Evolutionary conservation across 192 early-diverging fungal genomes (phyloP).

Genomic region (Podila minutissima): DNA sequence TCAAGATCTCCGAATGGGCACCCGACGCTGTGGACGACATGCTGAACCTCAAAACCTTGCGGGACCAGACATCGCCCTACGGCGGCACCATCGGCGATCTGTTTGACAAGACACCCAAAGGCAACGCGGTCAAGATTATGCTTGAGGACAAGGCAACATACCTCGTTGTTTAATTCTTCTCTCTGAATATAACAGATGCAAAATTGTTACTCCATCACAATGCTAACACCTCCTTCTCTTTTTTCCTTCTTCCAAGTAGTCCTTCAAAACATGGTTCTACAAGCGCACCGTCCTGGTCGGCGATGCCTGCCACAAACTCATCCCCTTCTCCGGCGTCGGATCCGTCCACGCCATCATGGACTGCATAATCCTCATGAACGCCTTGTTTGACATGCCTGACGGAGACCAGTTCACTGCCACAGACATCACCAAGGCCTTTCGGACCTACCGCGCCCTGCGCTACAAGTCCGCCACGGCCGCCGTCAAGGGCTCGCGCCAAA

Average conservation of each 20-base stretch:
- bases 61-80: slow-evolving; percentile 20
- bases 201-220: not conserved
- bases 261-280: slow-evolving; percentile 13
- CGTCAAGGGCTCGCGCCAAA: slow-evolving; percentile 12
- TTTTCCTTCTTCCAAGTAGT: not conserved
- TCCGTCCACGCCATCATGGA: not conserved
- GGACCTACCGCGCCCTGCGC: slow-evolving; percentile 20
- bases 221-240: not conserved
- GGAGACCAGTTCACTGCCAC: slow-evolving; percentile 7
- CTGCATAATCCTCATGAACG: not conserved
- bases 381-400: not conserved
- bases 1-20: slow-evolving; percentile 31
- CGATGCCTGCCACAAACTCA: slow-evolving; percentile 15
- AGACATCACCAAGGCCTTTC: slow-evolving; percentile 27
- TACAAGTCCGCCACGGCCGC: slow-evolving; percentile 16
- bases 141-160: slow-evolving; percentile 27
- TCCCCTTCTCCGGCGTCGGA: slow-evolving; percentile 4
- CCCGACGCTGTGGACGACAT: slow-evolving; percentile 21
- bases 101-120: slow-evolving; percentile 32
- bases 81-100: slow-evolving; percentile 15
- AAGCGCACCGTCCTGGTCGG: slow-evolving; percentile 6
- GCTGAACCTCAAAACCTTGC: slow-evolving; percentile 8
- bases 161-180: too few relatives aligned
- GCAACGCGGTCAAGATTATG: slow-evolving; percentile 10
- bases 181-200: not conserved